Evolutionary conservation across 2,329 filamentous ascomycete genomes (phyloP).

Genomic region (Dactylellina haptotyla): DNA sequence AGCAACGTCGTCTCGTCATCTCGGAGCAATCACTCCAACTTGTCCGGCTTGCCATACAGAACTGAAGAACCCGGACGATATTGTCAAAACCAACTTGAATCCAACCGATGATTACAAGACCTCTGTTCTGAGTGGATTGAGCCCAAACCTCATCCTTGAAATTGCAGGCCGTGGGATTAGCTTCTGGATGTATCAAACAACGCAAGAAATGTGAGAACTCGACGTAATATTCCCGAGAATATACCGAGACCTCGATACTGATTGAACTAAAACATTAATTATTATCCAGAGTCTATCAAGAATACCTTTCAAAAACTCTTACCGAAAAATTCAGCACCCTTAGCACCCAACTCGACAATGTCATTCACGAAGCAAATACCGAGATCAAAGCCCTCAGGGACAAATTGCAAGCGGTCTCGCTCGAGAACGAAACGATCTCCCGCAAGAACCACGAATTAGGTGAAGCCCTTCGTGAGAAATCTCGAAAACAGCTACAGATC

Average conservation of each 20-base stretch:
- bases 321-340: slow-evolving; percentile 76
- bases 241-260: not conserved
- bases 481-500: slow-evolving; percentile 73
- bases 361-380: slow-evolving; percentile 77
- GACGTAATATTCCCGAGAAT: slow-evolving; percentile 14
- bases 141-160: slow-evolving; percentile 83
- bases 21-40: slow-evolving; percentile 43
- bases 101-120: slow-evolving; percentile 91
- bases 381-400: slow-evolving; percentile 71
- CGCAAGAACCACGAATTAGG: slow-evolving; percentile 78
- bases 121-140: slow-evolving; percentile 82
- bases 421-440: slow-evolving; percentile 72
- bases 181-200: slow-evolving; percentile 88
- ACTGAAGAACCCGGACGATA: slow-evolving; percentile 78
- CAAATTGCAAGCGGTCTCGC: slow-evolving; percentile 66
- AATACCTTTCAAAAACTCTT: slow-evolving; percentile 76
- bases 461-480: slow-evolving; percentile 75
- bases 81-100: slow-evolving; percentile 75
- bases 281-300: slow-evolving; percentile 75
- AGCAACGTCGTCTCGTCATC: slow-evolving; percentile 65
- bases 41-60: slow-evolving; percentile 81
- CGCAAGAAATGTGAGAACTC: slow-evolving; percentile 77
- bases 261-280: slow-evolving; percentile 8
- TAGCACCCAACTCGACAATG: slow-evolving; percentile 74
- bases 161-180: slow-evolving; percentile 80